These are phyloP conservation scores for Calycina marina DNA, from an alignment of 2,329 filamentous ascomycete genomes.

Conservation along the genomic window DNA sequence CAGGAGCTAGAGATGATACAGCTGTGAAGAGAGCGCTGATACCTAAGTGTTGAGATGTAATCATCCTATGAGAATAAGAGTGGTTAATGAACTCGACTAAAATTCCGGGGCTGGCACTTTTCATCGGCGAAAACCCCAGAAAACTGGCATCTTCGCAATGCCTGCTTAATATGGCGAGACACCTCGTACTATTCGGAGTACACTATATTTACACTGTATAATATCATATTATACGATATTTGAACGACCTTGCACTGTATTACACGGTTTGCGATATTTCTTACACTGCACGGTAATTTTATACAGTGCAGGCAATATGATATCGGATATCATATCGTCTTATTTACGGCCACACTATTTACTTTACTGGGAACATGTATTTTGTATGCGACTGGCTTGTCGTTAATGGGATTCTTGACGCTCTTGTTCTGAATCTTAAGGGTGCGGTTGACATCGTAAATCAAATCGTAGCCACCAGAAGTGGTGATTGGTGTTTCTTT, in stretches of 20 bases:
- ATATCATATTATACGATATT: no score
- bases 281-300: background rate
- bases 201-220: background rate
- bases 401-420: conserved; percentile 37
- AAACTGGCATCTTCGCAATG: background rate
- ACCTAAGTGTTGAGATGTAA: background rate
- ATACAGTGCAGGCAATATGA: background rate
- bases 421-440: conserved; percentile 44
- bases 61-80: background rate
- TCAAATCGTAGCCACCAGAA: conserved; percentile 32
- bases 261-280: background rate
- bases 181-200: background rate
- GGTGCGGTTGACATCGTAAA: conserved; percentile 31
- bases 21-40: no score
- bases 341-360: conserved; percentile 1
- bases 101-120: background rate
- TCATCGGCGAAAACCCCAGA: no score
- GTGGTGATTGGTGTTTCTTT: conserved; percentile 31
- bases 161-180: background rate
- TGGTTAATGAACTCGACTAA: background rate
- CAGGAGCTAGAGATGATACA: background rate
- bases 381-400: conserved; percentile 39
- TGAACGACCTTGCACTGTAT: no score
- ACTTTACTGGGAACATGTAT: conserved; percentile 26
- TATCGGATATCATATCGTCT: background rate